Evolutionary conservation across 1,284 basidiomycete genomes (phyloP).

Genomic region (Melanopsichium pennsylvanicum): DNA sequence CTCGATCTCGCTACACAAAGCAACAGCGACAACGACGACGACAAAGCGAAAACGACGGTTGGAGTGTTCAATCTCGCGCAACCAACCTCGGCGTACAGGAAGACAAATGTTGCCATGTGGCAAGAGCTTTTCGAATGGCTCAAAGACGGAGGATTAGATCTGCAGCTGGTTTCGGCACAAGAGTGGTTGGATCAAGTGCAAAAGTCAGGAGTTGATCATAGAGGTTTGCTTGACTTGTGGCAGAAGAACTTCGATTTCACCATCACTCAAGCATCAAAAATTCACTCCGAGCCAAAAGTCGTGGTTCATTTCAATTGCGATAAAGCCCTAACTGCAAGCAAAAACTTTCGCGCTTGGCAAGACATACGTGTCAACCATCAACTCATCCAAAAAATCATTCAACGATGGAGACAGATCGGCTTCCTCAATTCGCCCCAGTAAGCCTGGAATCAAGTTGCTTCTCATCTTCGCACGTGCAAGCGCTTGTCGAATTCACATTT

Average conservation of each 20-base stretch:
- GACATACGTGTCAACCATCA: slow-evolving; percentile 9
- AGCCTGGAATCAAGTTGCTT: too few relatives aligned
- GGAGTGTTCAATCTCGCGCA: slow-evolving; percentile 25
- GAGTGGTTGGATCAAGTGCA: slow-evolving; percentile 70
- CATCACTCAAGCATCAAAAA: neutral
- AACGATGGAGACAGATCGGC: slow-evolving; percentile 21
- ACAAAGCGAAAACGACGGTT: too few relatives aligned
- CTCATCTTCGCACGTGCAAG: too few relatives aligned
- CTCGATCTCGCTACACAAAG: slow-evolving; percentile 71
- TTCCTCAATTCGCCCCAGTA: slow-evolving; percentile 7
- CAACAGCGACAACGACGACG: slow-evolving; percentile 8
- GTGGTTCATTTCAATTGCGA: slow-evolving; percentile 14
- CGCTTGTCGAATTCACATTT: too few relatives aligned
- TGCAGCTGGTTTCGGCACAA: slow-evolving; percentile 77
- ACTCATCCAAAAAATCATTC: slow-evolving; percentile 28
- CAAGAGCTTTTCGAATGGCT: slow-evolving; percentile 74
- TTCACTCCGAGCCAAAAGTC: neutral
- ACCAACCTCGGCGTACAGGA: slow-evolving; percentile 6
- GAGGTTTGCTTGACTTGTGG: slow-evolving; percentile 32
- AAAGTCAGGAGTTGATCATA: slow-evolving; percentile 26
- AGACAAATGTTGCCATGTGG: slow-evolving; percentile 4
- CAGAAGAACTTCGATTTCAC: slow-evolving; percentile 21
- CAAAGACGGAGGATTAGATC: slow-evolving; percentile 72
- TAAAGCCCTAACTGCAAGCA: slow-evolving; percentile 8
- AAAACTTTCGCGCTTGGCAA: slow-evolving; percentile 10